A percentile compares a stretch with the other conserved stretches of the same genome.
These are phyloP conservation scores for Articulospora tetracladia DNA, from an alignment of 495 filamentous ascomycete genomes.

Conservation along the genomic window DNA sequence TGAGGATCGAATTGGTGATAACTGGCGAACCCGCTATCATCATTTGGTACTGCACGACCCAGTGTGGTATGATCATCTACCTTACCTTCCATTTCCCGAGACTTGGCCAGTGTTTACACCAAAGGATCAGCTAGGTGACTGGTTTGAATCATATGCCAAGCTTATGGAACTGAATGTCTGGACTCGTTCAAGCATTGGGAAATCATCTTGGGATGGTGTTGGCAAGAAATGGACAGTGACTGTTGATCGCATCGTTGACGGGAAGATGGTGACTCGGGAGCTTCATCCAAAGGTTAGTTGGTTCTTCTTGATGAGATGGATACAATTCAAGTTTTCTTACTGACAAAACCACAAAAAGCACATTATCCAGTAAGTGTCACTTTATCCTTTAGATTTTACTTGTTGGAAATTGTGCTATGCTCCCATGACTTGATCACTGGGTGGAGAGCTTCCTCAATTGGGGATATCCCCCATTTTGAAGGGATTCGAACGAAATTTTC, in stretches of 20 bases:
- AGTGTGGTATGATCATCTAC: constrained; percentile 62
- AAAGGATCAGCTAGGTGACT: constrained; percentile 70
- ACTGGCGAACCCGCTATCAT: constrained; percentile 58
- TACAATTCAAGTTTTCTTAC: not conserved
- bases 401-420: too few species aligned
- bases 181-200: constrained; percentile 41
- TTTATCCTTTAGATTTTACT: not conserved
- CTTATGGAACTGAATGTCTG: constrained; percentile 65
- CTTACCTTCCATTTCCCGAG: constrained; percentile 60
- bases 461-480: too few species aligned
- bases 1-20: constrained; percentile 61
- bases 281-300: constrained; percentile 40
- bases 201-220: constrained; percentile 44
- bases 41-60: constrained; percentile 59
- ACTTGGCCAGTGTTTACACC: constrained; percentile 62
- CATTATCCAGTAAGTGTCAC: constrained; percentile 40
- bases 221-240: constrained; percentile 52
- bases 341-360: constrained; percentile 32
- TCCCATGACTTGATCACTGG: too few species aligned
- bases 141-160: constrained; percentile 64
- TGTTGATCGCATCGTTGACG: constrained; percentile 40
- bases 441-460: too few species aligned
- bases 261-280: constrained; percentile 47
- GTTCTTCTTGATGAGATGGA: too few species aligned
- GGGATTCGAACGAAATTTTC: too few species aligned